Percentiles rank a stretch among this genome's conserved stretches.
Conservation (phyloP, 2,329 filamentous ascomycete species). For the Neophaeococcomyces mojaviensis region DNA sequence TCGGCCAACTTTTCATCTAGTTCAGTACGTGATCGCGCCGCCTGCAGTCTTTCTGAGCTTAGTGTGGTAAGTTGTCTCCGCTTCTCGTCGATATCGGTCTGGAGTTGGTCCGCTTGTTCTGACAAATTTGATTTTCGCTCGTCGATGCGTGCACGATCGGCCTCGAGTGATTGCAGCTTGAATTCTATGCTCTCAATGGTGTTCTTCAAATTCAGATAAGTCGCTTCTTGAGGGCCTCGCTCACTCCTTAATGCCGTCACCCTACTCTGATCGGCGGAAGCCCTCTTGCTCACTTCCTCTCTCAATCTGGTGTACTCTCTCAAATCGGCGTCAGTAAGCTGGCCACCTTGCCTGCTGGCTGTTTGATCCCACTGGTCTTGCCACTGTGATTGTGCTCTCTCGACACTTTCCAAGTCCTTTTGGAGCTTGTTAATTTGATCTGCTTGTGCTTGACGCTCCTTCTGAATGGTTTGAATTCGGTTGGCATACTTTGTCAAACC, state of each 20-base stretch:
- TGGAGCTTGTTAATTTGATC: conserved; percentile 64
- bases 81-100: conserved; percentile 72
- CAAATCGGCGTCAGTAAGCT: conserved; percentile 76
- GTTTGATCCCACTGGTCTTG: conserved; percentile 80
- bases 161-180: conserved; percentile 64
- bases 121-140: conserved; percentile 61
- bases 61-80: conserved; percentile 85
- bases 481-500: conserved; percentile 62
- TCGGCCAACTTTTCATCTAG: conserved; percentile 86
- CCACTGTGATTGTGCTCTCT: conserved; percentile 80
- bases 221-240: conserved; percentile 83
- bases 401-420: conserved; percentile 73
- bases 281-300: conserved; percentile 74
- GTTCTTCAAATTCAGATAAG: conserved; percentile 78
- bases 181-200: conserved; percentile 75
- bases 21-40: conserved; percentile 75
- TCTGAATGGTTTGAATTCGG: conserved; percentile 62
- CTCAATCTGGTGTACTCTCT: conserved; percentile 83
- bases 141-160: conserved; percentile 61
- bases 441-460: conserved; percentile 67
- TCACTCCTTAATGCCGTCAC: conserved; percentile 82
- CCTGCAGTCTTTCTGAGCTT: conserved; percentile 73
- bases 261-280: conserved; percentile 71
- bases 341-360: conserved; percentile 76
- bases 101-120: conserved; percentile 57